These are phyloP conservation scores for Scheffersomyces cryptocercus DNA, from an alignment of 1,139 yeast genomes.

Conservation along the genomic window DNA sequence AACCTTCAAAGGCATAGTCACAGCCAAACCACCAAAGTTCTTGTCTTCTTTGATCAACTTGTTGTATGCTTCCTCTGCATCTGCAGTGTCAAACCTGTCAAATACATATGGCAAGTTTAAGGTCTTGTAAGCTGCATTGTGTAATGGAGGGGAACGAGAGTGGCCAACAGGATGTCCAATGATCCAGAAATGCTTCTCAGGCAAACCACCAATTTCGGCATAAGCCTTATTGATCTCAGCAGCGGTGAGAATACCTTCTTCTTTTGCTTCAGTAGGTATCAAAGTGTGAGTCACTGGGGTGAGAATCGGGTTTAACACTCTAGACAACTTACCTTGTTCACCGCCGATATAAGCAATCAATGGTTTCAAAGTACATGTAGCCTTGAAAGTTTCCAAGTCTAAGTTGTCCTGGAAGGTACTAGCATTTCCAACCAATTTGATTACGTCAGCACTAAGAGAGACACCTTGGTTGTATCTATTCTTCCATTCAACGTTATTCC, in stretches of 20 bases:
- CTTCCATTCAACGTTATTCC: constrained; percentile 77
- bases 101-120: constrained; percentile 81
- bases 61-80: constrained; percentile 52
- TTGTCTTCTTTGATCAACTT: constrained; percentile 46
- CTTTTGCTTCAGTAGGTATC: constrained; percentile 65
- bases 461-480: constrained; percentile 68
- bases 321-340: constrained; percentile 70
- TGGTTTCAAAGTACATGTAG: constrained; percentile 53
- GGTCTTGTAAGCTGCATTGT: constrained; percentile 69
- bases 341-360: constrained; percentile 86
- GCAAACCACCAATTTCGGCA: constrained; percentile 62
- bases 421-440: constrained; percentile 86
- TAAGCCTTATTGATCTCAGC: constrained; percentile 61
- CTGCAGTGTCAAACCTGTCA: constrained; percentile 64
- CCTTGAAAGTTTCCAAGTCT: constrained; percentile 67
- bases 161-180: constrained; percentile 83
- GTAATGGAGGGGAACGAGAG: constrained; percentile 86
- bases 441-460: constrained; percentile 66
- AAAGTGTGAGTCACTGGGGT: constrained; percentile 81
- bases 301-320: constrained; percentile 69
- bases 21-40: constrained; percentile 83
- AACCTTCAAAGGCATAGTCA: constrained; percentile 86
- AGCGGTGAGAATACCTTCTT: constrained; percentile 70
- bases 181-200: constrained; percentile 63
- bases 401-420: constrained; percentile 64